These are phyloP conservation scores for Peronospora tabacina DNA, from an alignment of 352 stramenopile species.

Conservation along the genomic window DNA sequence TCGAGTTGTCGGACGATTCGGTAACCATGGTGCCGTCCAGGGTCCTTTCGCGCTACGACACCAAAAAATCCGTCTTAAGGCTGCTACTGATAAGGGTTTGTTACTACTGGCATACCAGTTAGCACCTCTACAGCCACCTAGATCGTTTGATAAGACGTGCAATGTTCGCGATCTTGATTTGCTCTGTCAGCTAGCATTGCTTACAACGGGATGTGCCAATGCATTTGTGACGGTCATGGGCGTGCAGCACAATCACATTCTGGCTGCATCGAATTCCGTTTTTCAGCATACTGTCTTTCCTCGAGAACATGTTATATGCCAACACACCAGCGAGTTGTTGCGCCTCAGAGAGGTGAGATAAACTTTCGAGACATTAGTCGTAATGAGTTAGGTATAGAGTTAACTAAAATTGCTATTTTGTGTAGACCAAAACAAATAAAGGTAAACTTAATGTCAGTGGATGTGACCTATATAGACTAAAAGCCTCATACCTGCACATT, in stretches of 20 bases:
- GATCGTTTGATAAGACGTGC: conserved; percentile 15
- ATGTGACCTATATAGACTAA: no score
- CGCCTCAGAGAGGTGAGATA: no score
- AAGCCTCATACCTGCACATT: no score
- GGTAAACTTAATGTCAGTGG: no score
- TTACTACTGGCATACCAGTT: conserved; percentile 26
- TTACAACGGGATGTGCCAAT: conserved; percentile 19
- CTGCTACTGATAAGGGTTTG: conserved; percentile 24
- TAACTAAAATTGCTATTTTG: no score
- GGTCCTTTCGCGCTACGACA: conserved; percentile 30
- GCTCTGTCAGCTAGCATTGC: conserved; percentile 28
- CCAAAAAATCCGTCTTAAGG: conserved; percentile 15
- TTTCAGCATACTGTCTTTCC: conserved; percentile 22
- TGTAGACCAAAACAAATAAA: no score
- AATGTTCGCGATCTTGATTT: conserved; percentile 21
- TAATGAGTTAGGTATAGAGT: no score
- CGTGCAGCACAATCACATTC: conserved; percentile 26
- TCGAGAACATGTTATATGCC: conserved; percentile 32
- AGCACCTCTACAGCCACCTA: conserved; percentile 10
- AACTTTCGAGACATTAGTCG: no score
- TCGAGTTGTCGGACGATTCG: conserved; percentile 24
- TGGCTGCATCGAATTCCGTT: conserved; percentile 20
- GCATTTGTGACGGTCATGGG: conserved; percentile 31
- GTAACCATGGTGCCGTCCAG: conserved; percentile 14
- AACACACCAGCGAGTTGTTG: no score